Conservation (phyloP, 2,329 filamentous ascomycete genomes). For the Arthroderma uncinatum region DNA sequence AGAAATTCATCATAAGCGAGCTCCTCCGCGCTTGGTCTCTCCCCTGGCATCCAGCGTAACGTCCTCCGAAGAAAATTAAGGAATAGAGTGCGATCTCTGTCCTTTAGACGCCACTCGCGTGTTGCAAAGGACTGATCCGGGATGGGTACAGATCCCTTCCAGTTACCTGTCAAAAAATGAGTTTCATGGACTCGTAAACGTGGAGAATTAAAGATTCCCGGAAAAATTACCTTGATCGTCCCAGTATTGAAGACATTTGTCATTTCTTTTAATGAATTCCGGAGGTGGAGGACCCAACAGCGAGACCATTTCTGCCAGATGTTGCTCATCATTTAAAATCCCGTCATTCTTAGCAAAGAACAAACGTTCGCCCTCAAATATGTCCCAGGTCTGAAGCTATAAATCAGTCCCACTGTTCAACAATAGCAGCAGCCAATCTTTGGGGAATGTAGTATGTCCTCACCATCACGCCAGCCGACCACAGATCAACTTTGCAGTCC, state of each 20-base stretch:
- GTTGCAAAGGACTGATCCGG: conserved; percentile 6
- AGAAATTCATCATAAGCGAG: conserved; percentile 14
- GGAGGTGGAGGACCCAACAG: conserved; percentile 7
- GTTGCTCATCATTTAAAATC: not conserved
- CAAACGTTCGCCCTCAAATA: conserved; percentile 14
- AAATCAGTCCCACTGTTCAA: not conserved
- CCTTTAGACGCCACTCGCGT: conserved; percentile 5
- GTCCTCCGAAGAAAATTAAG: conserved; percentile 20
- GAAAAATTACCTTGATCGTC: conserved; percentile 3
- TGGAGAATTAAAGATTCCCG: not conserved
- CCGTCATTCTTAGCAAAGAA: conserved; percentile 6
- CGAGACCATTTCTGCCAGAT: conserved; percentile 6
- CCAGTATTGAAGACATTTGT: conserved; percentile 8
- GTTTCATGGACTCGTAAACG: too few species aligned
- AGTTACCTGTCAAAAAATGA: conserved; percentile 1
- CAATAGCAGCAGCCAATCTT: conserved; percentile 1
- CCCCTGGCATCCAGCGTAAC: conserved; percentile 25
- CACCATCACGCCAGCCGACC: conserved; percentile 21
- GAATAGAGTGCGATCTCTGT: conserved; percentile 23
- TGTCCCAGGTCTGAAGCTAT: conserved; percentile 15
- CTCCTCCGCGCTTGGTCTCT: conserved; percentile 23
- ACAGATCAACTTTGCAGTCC: conserved; percentile 23
- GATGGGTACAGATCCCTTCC: conserved; percentile 9
- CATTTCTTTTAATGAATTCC: conserved; percentile 6
- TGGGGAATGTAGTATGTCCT: not conserved